A percentile compares a stretch with the other conserved stretches of the same genome.
Evolutionary conservation across 2,329 filamentous ascomycete species (phyloP).

Genomic region (Calonectria pseudoturangicola): DNA sequence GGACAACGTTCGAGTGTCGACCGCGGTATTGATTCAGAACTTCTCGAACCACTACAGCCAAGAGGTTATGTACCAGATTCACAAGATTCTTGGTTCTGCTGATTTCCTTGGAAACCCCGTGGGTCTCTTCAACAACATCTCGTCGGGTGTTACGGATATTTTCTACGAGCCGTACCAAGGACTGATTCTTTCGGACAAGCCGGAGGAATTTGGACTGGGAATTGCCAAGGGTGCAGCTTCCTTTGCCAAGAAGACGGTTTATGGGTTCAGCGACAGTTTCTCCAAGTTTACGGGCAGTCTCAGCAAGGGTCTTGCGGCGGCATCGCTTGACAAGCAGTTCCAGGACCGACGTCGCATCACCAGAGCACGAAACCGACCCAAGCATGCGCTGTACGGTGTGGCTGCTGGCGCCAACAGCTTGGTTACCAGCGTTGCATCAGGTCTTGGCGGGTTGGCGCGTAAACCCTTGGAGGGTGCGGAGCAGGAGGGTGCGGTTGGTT

Average conservation of each 20-base stretch:
- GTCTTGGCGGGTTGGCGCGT: constrained; percentile 92
- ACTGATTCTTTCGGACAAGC: constrained; percentile 95
- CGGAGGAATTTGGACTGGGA: constrained; percentile 94
- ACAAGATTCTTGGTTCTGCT: constrained; percentile 96
- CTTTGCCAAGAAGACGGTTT: constrained; percentile 99
- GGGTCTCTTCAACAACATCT: constrained; percentile 98
- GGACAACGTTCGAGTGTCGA: constrained; percentile 95
- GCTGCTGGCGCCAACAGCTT: constrained; percentile 97
- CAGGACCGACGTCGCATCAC: constrained; percentile 97
- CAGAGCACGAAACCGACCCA: constrained; percentile 92
- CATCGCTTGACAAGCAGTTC: constrained; percentile 98
- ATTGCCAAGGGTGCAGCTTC: constrained; percentile 98
- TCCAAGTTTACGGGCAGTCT: constrained; percentile 98
- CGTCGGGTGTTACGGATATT: constrained; percentile 96
- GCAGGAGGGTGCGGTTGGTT: constrained; percentile 93
- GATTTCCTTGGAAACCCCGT: constrained; percentile 99
- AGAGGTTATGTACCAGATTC: constrained; percentile 95
- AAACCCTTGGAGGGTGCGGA: constrained; percentile 97
- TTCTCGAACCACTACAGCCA: constrained; percentile 97
- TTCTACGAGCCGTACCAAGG: constrained; percentile 99
- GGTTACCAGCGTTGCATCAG: constrained; percentile 92
- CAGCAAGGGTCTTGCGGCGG: constrained; percentile 95
- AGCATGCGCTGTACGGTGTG: constrained; percentile 97
- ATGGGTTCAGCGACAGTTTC: constrained; percentile 97
- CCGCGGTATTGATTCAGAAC: constrained; percentile 87